Evolutionary conservation across 331 rosid genomes (phyloP).

Genomic region (Acacia concinna): DNA sequence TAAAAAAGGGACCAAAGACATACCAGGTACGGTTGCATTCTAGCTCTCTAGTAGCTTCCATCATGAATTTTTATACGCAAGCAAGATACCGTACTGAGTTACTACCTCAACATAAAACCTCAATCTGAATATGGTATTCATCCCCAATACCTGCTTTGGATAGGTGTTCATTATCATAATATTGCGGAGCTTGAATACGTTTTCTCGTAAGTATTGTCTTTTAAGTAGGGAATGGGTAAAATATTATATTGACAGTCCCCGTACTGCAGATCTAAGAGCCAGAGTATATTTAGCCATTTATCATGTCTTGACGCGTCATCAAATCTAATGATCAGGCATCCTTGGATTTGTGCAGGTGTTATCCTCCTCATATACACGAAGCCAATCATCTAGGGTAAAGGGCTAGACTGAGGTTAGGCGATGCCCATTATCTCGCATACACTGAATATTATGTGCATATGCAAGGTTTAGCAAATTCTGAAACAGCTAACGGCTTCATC

Average conservation of each 20-base stretch:
- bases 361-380: slow-evolving; percentile 40
- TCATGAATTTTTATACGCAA: background rate
- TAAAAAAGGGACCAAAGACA: slow-evolving; percentile 87
- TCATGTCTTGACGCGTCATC: background rate
- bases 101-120: slow-evolving; percentile 6
- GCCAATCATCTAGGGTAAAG: slow-evolving; percentile 29
- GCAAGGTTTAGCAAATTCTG: background rate
- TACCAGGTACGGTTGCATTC: slow-evolving; percentile 68
- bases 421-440: background rate
- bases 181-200: background rate
- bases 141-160: background rate
- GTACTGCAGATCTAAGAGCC: background rate
- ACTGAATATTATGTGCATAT: background rate
- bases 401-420: slow-evolving; percentile 24
- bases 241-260: background rate
- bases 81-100: background rate
- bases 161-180: background rate
- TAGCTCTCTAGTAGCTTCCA: slow-evolving; percentile 6
- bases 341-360: slow-evolving; percentile 40
- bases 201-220: background rate
- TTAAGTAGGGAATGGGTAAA: background rate
- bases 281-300: background rate
- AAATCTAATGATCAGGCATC: background rate
- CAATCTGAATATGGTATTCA: background rate
- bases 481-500: background rate